Evolutionary conservation across 257 asterid species (phyloP).

Genomic region (Leonotis leonurus): DNA sequence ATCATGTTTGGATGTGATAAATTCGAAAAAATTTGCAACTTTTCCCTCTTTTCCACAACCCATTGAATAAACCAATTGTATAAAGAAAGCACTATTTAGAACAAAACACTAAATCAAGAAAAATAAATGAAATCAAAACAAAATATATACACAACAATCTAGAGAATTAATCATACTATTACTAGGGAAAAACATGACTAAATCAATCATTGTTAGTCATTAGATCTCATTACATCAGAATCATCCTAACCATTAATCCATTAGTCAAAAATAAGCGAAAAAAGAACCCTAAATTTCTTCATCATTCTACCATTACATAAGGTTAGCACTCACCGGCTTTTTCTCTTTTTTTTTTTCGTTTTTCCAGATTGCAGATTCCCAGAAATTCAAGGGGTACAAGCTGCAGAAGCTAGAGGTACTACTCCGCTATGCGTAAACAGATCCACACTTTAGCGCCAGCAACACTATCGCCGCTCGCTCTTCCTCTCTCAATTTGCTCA

Average conservation of each 20-base stretch:
- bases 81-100: not conserved
- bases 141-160: not conserved
- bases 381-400: slow-evolving; percentile 22
- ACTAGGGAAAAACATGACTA: slow-evolving; percentile 11
- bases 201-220: slow-evolving; percentile 31
- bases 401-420: slow-evolving; percentile 16
- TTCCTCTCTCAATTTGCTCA: slow-evolving; percentile 66
- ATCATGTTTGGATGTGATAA: not conserved
- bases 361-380: not conserved
- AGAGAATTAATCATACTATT: slow-evolving; percentile 9
- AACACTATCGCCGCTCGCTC: slow-evolving; percentile 77
- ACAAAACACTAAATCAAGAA: not conserved
- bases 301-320: slow-evolving; percentile 12
- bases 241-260: slow-evolving; percentile 8
- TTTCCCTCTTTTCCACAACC: not conserved
- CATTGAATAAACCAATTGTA: not conserved
- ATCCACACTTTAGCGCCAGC: slow-evolving; percentile 84
- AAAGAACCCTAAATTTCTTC: slow-evolving; percentile 1
- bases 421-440: slow-evolving; percentile 42
- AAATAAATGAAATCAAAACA: not conserved
- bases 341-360: too few species aligned
- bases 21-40: not conserved
- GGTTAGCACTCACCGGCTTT: slow-evolving; percentile 11
- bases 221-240: slow-evolving; percentile 28
- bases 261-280: not conserved